These are phyloP conservation scores for Lactifluus hygrophoroides DNA, from an alignment of 768 basidiomycete genomes.

Conservation along the genomic window DNA sequence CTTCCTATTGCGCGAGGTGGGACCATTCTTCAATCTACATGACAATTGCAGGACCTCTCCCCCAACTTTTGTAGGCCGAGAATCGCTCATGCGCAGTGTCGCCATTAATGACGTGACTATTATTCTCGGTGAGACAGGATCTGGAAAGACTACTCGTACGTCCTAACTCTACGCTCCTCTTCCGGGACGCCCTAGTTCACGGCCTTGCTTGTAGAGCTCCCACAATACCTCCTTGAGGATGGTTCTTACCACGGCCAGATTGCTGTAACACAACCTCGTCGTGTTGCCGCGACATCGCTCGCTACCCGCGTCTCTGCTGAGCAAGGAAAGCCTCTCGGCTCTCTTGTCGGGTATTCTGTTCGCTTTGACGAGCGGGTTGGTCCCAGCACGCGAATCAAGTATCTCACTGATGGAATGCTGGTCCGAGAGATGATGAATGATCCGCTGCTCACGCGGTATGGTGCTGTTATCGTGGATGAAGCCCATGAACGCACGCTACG, in stretches of 20 bases:
- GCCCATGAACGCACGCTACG: conserved; percentile 94
- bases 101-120: conserved; percentile 75
- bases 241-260: conserved; percentile 69
- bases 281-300: conserved; percentile 93
- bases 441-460: conserved; percentile 67
- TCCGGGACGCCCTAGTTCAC: neutral
- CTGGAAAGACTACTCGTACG: conserved; percentile 97
- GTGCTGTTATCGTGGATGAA: conserved; percentile 88
- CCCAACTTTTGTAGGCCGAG: conserved; percentile 38
- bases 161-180: conserved; percentile 19
- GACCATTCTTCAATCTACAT: conserved; percentile 11
- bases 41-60: neutral
- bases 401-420: conserved; percentile 97
- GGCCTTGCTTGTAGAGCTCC: conserved; percentile 59
- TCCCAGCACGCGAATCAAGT: conserved; percentile 80
- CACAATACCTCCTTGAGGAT: conserved; percentile 88
- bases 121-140: conserved; percentile 93
- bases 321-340: conserved; percentile 62
- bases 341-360: conserved; percentile 86
- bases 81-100: conserved; percentile 67
- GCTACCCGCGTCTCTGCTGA: conserved; percentile 85
- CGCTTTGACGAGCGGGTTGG: conserved; percentile 84
- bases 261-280: conserved; percentile 89
- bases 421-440: conserved; percentile 85
- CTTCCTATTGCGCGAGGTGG: conserved; percentile 76